Evolutionary conservation across 176 grass and related monocot genomes (phyloP).

Genomic region (Aechmea fasciata): DNA sequence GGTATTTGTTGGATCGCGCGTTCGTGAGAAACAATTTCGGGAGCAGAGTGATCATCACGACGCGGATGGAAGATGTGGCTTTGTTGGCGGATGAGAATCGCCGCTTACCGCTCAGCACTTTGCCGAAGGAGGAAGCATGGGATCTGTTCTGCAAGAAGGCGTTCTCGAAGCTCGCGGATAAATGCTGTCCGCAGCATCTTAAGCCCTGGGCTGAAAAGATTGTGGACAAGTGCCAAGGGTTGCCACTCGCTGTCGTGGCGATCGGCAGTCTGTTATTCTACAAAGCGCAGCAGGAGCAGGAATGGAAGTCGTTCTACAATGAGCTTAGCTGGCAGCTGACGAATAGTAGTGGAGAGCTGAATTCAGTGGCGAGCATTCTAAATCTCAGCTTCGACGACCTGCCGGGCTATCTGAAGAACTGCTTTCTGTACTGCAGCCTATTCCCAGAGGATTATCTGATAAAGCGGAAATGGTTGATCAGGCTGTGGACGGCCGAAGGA

Average conservation of each 20-base stretch:
- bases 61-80: conserved; percentile 25
- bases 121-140: conserved; percentile 23
- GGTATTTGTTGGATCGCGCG: conserved; percentile 19
- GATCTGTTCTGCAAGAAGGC: conserved; percentile 40
- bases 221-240: conserved; percentile 31
- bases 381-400: conserved; percentile 37
- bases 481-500: conserved; percentile 40
- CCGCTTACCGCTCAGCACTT: conserved; percentile 8
- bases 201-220: conserved; percentile 18
- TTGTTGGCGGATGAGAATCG: conserved; percentile 2
- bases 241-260: conserved; percentile 35
- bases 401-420: conserved; percentile 37
- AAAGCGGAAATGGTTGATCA: conserved; percentile 24
- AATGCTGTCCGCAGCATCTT: conserved; percentile 18
- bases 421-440: conserved; percentile 35
- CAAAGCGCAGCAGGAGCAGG: conserved; percentile 15
- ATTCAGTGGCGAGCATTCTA: conserved; percentile 24
- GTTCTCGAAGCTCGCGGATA: conserved; percentile 8
- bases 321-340: conserved; percentile 35
- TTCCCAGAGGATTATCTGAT: conserved; percentile 39
- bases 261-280: conserved; percentile 36
- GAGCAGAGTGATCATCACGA: conserved; percentile 38
- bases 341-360: no score
- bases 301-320: conserved; percentile 28
- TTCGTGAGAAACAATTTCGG: conserved; percentile 9